Evolutionary conservation across 2,329 filamentous ascomycete species (phyloP).

Genomic region (Didymosphaeria variabile): DNA sequence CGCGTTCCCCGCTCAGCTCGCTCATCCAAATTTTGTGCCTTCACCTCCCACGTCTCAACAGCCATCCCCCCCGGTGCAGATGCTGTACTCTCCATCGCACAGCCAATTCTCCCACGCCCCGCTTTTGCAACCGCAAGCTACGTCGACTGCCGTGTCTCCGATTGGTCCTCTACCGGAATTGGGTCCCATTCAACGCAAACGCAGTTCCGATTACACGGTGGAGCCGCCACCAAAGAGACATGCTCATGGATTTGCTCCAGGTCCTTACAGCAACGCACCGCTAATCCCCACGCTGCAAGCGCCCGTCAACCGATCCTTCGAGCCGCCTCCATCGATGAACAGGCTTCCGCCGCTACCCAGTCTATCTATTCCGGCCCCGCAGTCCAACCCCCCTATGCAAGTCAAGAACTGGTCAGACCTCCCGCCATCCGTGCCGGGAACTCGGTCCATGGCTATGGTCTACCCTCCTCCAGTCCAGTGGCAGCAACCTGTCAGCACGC

Average conservation of each 20-base stretch:
- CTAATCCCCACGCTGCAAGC: slow-evolving; percentile 47
- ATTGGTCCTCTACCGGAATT: slow-evolving; percentile 54
- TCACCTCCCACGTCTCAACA: slow-evolving; percentile 62
- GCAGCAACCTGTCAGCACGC: slow-evolving; percentile 54
- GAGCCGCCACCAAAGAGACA: slow-evolving; percentile 67
- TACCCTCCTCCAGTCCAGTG: slow-evolving; percentile 69
- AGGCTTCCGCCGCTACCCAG: slow-evolving; percentile 75
- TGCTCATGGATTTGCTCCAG: slow-evolving; percentile 47
- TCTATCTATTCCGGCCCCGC: slow-evolving; percentile 69
- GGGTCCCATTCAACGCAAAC: slow-evolving; percentile 61
- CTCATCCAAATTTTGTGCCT: slow-evolving; percentile 56
- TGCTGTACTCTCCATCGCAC: slow-evolving; percentile 54
- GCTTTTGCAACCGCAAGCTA: slow-evolving; percentile 50
- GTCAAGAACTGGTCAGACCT: slow-evolving; percentile 55
- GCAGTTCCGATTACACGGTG: slow-evolving; percentile 64
- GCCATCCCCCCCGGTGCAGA: slow-evolving; percentile 58
- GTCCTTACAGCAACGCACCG: slow-evolving; percentile 47
- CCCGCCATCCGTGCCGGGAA: slow-evolving; percentile 61
- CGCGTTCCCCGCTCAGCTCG: slow-evolving; percentile 43
- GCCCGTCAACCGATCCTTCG: slow-evolving; percentile 44
- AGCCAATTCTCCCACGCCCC: slow-evolving; percentile 52
- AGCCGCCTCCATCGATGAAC: slow-evolving; percentile 49
- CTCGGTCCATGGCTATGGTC: slow-evolving; percentile 79
- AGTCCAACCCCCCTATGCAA: slow-evolving; percentile 40
- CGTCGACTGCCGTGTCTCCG: slow-evolving; percentile 55